Evolutionary conservation across 2,329 filamentous ascomycete species (phyloP), one percentile per base, ranked within the genome.

Genomic region (Ceratocystis lukuohia): DNA sequence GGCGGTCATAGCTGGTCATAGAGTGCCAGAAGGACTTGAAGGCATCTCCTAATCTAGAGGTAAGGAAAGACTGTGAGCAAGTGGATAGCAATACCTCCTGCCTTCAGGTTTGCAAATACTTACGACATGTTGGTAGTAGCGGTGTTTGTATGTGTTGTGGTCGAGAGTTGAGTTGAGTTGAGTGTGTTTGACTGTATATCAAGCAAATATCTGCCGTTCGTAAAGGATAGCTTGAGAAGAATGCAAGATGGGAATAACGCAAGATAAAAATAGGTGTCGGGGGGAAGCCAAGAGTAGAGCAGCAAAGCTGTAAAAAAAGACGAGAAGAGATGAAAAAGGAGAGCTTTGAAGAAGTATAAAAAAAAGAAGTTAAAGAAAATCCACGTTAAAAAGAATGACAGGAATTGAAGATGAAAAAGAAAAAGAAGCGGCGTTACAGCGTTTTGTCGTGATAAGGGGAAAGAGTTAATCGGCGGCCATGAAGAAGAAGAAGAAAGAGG

Each of bases 11-110:
- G 71, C 84, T 87, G 76, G 84, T 87, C 83, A 87, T 94, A 71
- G 88, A 85, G 81, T 97, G 94, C 94, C 94, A 99, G 79, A 99
- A 93, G 69, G 88, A 89, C 77, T 88, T 88, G 77, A 94, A 88
- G 77, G 88, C 85, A 72, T 82, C 82, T 72, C 84, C 82, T 73
- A 93, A 76, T 73, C 87, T 87, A 71, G 41, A 61, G 45, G 17
- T 15, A 15, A 10, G 64, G 44, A 57, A 59, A 20, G 25, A 48
- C 6, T 61, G 44, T 65, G 59, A 45, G 45, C 57, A 62, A 59
- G 44, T 17, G 22, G 2, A 41, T 50, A 41, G 61, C 37, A 65
- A 30, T 62, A 6, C 22, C 20, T 41, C 37, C 10, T 4, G 37
- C 10, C 3, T 10, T 3, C 37, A 4, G 37, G 37, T 1, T 41